Evolutionary conservation across 1,284 basidiomycete genomes (phyloP).

Genomic region (Porogramme epimiltina): DNA sequence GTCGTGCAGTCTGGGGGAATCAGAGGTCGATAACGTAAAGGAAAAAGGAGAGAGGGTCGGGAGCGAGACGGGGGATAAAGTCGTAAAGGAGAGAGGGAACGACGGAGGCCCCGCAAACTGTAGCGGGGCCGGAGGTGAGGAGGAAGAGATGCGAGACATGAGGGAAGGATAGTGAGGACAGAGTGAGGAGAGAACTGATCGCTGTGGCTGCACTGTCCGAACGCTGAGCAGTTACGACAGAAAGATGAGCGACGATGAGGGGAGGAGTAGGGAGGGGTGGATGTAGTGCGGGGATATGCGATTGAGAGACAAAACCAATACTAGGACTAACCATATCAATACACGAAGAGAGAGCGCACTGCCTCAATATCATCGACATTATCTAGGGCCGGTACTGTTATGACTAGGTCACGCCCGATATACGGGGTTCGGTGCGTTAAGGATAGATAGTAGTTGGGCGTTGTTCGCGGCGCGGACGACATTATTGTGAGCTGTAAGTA

Average conservation of each 20-base stretch:
- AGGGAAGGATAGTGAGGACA: not conserved
- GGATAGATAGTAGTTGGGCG: slow-evolving; percentile 36
- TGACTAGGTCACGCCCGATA: slow-evolving; percentile 24
- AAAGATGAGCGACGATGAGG: not conserved
- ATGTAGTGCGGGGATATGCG: slow-evolving; percentile 19
- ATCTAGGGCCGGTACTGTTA: slow-evolving; percentile 29
- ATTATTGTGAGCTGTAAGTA: slow-evolving; percentile 21
- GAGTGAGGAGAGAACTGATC: slow-evolving; percentile 2
- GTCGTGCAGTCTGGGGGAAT: slow-evolving; percentile 7
- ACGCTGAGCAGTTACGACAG: slow-evolving; percentile 12
- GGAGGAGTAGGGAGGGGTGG: not conserved
- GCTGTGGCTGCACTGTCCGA: slow-evolving; percentile 19
- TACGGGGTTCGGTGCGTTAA: slow-evolving; percentile 32
- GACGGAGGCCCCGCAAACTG: slow-evolving; percentile 2
- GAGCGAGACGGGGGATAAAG: slow-evolving; percentile 7
- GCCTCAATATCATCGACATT: slow-evolving; percentile 25
- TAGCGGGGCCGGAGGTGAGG: slow-evolving; percentile 1
- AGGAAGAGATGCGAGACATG: too few relatives aligned
- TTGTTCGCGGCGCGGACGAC: slow-evolving; percentile 24
- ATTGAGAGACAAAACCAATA: slow-evolving; percentile 24
- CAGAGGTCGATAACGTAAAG: slow-evolving; percentile 5
- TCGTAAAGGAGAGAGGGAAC: slow-evolving; percentile 6
- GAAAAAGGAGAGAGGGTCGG: slow-evolving; percentile 16
- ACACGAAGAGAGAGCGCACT: slow-evolving; percentile 21
- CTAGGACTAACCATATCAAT: slow-evolving; percentile 25